Evolutionary conservation across 2,329 filamentous ascomycete genomes (phyloP).

Genomic region (Talaromyces verruculosus): DNA sequence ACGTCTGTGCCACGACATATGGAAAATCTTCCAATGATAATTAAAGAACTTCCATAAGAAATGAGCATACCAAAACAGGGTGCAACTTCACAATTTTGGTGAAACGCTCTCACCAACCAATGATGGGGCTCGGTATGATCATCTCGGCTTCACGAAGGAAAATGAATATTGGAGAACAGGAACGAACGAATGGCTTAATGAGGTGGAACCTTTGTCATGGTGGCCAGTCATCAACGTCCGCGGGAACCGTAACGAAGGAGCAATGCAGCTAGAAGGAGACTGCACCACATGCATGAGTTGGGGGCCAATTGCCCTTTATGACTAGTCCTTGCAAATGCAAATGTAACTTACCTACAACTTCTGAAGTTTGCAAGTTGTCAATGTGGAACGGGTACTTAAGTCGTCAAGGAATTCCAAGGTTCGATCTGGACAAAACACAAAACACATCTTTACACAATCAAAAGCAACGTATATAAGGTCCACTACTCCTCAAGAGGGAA

Average conservation of each 20-base stretch:
- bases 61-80: background rate
- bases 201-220: background rate
- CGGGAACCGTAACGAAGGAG: background rate
- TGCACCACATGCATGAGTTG: constrained; percentile 1
- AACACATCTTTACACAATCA: background rate
- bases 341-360: background rate
- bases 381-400: background rate
- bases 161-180: background rate
- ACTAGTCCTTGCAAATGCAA: background rate
- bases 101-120: background rate
- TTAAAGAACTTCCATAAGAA: background rate
- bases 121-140: background rate
- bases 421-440: background rate
- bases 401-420: background rate
- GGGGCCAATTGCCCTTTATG: constrained; percentile 2
- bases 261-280: background rate
- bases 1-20: background rate
- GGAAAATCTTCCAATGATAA: background rate
- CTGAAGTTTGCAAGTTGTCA: background rate
- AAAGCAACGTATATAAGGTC: background rate
- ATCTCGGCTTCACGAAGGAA: background rate
- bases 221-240: background rate
- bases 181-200: background rate
- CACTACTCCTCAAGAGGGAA: constrained; percentile 1
- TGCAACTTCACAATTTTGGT: background rate